phyloP scores from a whole-genome alignment of 257 asterid genomes.

The Asclepias syriaca region DNA sequence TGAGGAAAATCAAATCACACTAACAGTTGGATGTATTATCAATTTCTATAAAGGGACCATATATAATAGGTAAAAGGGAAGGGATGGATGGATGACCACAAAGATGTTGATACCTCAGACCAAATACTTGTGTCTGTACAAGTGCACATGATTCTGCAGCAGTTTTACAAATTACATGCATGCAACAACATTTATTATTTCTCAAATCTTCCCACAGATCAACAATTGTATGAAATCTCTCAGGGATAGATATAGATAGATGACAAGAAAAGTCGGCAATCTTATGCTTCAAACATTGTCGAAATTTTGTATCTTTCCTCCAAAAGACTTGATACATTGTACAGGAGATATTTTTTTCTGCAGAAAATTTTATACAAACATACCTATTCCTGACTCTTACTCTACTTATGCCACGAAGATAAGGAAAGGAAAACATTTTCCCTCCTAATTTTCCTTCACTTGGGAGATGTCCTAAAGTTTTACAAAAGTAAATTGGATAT shows the following conservation, averaged over 20 bases:
- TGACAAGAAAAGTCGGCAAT: background rate
- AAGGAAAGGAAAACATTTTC: background rate
- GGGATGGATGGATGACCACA: conserved; percentile 14
- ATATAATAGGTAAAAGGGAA: no score
- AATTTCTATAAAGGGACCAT: background rate
- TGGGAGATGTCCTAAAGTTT: background rate
- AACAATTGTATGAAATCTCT: background rate
- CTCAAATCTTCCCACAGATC: conserved; percentile 5
- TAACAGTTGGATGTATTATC: conserved; percentile 1
- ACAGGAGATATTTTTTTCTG: no score
- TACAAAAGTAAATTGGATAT: background rate
- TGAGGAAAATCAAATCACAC: background rate
- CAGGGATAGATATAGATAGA: background rate
- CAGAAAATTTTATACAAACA: no score
- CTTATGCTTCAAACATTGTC: background rate
- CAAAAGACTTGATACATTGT: background rate
- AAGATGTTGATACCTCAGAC: conserved; percentile 7
- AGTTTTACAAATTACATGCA: background rate
- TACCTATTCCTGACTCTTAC: no score
- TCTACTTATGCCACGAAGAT: background rate
- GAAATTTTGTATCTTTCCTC: background rate
- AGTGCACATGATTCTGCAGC: conserved; percentile 4
- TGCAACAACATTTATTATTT: conserved; percentile 7
- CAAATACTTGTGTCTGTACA: background rate
- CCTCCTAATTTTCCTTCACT: background rate